Conservation (phyloP, 164 flowering plant species). For the Umbellularia californica region DNA sequence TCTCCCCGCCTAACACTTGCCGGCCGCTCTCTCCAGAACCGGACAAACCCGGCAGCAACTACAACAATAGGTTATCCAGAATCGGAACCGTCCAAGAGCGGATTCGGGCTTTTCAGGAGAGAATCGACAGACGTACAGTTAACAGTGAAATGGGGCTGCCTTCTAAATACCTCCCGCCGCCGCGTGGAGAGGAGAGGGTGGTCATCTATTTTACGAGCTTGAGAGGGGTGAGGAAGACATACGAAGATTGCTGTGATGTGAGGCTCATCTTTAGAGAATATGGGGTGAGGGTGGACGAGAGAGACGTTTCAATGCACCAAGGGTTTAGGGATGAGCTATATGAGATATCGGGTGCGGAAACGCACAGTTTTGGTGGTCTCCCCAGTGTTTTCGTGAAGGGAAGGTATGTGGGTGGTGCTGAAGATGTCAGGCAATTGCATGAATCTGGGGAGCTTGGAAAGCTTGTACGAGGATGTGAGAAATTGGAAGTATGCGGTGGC, state of each 20-base stretch:
- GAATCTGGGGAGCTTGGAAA: conserved; percentile 77
- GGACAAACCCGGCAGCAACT: conserved; percentile 1
- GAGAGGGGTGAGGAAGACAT: conserved; percentile 86
- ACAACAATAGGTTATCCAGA: not conserved
- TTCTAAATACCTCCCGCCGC: conserved; percentile 1
- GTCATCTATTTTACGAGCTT: conserved; percentile 80
- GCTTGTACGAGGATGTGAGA: conserved; percentile 47
- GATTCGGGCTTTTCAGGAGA: conserved; percentile 14
- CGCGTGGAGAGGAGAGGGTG: conserved; percentile 43
- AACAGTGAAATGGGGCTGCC: not conserved
- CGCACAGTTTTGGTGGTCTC: conserved; percentile 23
- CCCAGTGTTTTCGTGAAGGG: conserved; percentile 72
- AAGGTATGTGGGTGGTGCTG: conserved; percentile 70
- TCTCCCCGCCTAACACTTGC: conserved; percentile 37
- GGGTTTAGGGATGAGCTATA: conserved; percentile 73
- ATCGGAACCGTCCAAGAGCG: conserved; percentile 7
- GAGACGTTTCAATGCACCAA: conserved; percentile 90
- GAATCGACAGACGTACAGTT: conserved; percentile 2
- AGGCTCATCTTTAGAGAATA: conserved; percentile 57
- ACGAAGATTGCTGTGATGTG: conserved; percentile 76
- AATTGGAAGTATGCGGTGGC: conserved; percentile 31
- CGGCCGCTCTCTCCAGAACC: conserved; percentile 18
- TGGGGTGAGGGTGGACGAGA: conserved; percentile 65
- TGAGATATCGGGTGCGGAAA: conserved; percentile 47
- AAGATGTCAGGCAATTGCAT: conserved; percentile 58